These are phyloP conservation scores for Cerrena zonata DNA, from an alignment of 1,284 basidiomycete species.

Conservation along the genomic window DNA sequence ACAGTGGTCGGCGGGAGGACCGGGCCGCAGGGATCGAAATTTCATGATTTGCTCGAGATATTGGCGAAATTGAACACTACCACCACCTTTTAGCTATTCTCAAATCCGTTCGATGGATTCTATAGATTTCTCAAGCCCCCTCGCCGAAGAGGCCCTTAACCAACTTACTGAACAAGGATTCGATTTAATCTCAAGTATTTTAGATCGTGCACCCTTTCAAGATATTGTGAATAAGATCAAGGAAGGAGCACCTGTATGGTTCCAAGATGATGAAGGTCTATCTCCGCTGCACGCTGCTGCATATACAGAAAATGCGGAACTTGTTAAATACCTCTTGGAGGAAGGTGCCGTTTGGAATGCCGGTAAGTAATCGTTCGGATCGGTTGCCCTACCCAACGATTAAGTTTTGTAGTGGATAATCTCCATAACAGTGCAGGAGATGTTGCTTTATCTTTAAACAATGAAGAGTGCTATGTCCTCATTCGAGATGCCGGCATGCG, in stretches of 20 bases:
- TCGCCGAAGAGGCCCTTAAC: slow-evolving; percentile 30
- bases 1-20: not conserved
- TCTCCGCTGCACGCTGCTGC: slow-evolving; percentile 88
- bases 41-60: not conserved
- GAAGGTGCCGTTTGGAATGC: slow-evolving; percentile 90
- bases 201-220: slow-evolving; percentile 44
- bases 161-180: slow-evolving; percentile 48
- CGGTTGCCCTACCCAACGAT: slow-evolving; percentile 73
- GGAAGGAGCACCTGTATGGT: slow-evolving; percentile 85
- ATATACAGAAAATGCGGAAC: slow-evolving; percentile 57
- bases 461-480: slow-evolving; percentile 63
- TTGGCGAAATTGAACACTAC: no score
- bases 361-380: slow-evolving; percentile 41
- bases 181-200: slow-evolving; percentile 52
- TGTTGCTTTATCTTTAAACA: slow-evolving; percentile 80
- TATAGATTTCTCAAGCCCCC: no score
- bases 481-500: slow-evolving; percentile 86
- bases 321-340: slow-evolving; percentile 67
- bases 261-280: slow-evolving; percentile 77
- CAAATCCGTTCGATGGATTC: no score
- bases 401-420: slow-evolving; percentile 56
- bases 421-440: slow-evolving; percentile 81
- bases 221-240: slow-evolving; percentile 55
- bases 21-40: not conserved
- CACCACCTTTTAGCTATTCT: no score